These are phyloP conservation scores for Alternaria novae-zelandiae DNA, from an alignment of 2,329 filamentous ascomycete genomes.

Conservation along the genomic window DNA sequence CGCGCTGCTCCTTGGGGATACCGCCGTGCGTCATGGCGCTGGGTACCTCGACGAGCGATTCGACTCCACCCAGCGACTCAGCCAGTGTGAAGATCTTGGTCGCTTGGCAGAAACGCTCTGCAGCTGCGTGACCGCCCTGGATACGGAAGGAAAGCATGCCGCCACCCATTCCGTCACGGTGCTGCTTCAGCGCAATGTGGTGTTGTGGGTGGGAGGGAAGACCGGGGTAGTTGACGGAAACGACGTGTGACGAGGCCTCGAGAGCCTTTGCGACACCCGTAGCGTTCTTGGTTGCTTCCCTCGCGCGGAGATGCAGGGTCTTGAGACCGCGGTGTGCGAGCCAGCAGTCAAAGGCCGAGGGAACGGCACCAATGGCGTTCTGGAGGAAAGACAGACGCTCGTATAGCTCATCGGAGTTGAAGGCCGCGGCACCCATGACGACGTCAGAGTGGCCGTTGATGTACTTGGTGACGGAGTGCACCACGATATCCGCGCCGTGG, in stretches of 20 bases:
- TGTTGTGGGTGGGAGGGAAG: constrained; percentile 86
- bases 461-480: constrained; percentile 98
- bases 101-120: constrained; percentile 88
- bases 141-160: constrained; percentile 98
- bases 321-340: constrained; percentile 96
- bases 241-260: constrained; percentile 79
- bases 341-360: constrained; percentile 96
- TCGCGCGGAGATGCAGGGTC: constrained; percentile 90
- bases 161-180: constrained; percentile 91
- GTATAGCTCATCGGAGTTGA: constrained; percentile 83
- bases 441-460: constrained; percentile 98
- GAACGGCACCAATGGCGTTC: constrained; percentile 95
- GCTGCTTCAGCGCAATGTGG: constrained; percentile 84
- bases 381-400: constrained; percentile 86
- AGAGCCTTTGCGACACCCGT: constrained; percentile 77
- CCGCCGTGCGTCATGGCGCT: constrained; percentile 97
- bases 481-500: constrained; percentile 93
- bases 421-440: constrained; percentile 95
- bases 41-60: constrained; percentile 89
- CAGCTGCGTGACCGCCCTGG: constrained; percentile 81
- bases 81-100: constrained; percentile 93
- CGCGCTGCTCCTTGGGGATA: constrained; percentile 87
- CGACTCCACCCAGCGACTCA: constrained; percentile 89
- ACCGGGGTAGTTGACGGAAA: constrained; percentile 94
- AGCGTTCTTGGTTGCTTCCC: constrained; percentile 84